Conservation (phyloP, 2,329 filamentous ascomycete genomes). For the Scytalidium sp. region DNA sequence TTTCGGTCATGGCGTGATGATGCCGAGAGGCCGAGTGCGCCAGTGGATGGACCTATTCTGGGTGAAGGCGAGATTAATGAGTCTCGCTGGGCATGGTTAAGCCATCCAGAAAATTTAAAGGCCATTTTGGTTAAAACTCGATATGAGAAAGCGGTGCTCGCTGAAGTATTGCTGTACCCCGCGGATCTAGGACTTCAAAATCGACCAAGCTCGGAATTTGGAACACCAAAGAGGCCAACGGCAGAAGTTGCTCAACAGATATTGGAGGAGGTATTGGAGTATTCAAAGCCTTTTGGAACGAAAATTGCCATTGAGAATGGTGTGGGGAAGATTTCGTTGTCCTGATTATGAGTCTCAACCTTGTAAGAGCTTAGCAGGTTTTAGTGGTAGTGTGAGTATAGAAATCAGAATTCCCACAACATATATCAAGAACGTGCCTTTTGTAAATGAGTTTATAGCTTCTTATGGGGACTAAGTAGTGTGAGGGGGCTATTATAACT, state of each 20-base stretch:
- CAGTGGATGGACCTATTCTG: neutral
- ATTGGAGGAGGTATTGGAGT: neutral
- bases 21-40: neutral
- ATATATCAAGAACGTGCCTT: no score
- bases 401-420: no score
- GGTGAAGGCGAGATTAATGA: neutral
- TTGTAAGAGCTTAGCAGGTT: no score
- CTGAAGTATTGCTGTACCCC: neutral
- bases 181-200: neutral
- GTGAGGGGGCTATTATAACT: no score
- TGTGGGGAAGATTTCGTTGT: neutral
- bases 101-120: neutral
- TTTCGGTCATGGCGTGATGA: neutral
- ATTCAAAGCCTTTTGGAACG: neutral
- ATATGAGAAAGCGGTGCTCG: neutral
- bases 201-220: neutral
- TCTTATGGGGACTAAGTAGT: no score
- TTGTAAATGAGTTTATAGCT: no score
- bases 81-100: neutral
- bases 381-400: no score
- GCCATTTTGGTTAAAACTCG: neutral
- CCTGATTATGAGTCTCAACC: no score
- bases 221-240: constrained; percentile 12
- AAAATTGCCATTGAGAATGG: neutral
- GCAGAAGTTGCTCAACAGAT: constrained; percentile 42